These are phyloP conservation scores for Colletotrichum theobromicola DNA, from an alignment of 2,329 filamentous ascomycete species.

Conservation along the genomic window DNA sequence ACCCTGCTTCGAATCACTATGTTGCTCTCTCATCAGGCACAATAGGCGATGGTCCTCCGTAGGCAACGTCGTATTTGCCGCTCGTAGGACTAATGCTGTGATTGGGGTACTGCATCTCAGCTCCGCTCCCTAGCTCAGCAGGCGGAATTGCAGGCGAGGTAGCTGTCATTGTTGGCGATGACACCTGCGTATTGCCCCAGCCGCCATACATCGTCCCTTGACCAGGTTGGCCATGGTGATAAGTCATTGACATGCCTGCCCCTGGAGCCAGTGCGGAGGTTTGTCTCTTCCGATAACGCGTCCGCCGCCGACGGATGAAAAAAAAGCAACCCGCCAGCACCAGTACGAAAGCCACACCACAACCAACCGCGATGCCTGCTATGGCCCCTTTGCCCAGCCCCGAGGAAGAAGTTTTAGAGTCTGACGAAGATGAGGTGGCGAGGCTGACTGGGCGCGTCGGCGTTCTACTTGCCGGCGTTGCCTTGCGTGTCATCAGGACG, in stretches of 20 bases:
- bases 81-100: not conserved
- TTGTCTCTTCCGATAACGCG: not conserved
- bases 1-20: rapidly evolving
- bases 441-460: not conserved
- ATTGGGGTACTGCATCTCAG: not conserved
- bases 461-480: not conserved
- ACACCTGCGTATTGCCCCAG: not conserved
- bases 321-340: not conserved
- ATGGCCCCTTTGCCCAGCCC: not conserved
- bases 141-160: not conserved
- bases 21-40: rapidly evolving
- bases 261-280: not conserved
- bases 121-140: not conserved
- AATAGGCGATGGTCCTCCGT: not conserved
- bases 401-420: not conserved
- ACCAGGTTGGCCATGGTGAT: not conserved
- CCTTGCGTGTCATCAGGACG: not conserved
- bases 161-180: not conserved
- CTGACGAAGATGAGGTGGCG: not conserved
- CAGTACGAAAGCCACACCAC: not conserved
- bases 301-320: not conserved
- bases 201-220: not conserved
- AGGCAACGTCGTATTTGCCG: not conserved
- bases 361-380: not conserved
- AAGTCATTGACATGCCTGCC: not conserved